Base-by-base conservation (phyloP, 768 basidiomycete genomes). In the Jaapia argillacea region DNA sequence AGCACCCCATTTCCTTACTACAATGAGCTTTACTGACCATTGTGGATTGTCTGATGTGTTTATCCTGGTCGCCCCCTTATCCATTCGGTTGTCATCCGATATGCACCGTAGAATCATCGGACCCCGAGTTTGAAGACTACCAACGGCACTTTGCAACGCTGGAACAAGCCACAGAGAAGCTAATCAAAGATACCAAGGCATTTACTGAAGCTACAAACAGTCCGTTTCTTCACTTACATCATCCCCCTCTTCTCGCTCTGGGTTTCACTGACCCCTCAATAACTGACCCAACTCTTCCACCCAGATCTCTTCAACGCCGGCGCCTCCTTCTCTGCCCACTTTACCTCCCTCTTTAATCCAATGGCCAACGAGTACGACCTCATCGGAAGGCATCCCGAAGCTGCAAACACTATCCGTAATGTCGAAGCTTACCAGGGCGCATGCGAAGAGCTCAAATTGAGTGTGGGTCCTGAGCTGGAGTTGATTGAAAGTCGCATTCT, bases 61-160 rank as follows among this genome's bases (percentile, higher is more conserved):
- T n/a, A n/a, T n/a, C n/a, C n/a, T 35, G 24, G 22, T 43, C 44
- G 25, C 23, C 20, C 31, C 31, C 46, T 42, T 43, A 24, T 41
- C 41, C 44, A 41, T 24, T 27, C 41, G 37, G 24, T 26, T 45
- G 24, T 45, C 35, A 36, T 21, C n/a, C n/a, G 28, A 23, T 33
- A 14, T 24, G n/a, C 38, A 18, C 1, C 36, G 20, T 53, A 79
- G 89, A 84, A 63, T 89, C 89, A 4, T 69, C 61, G 53, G 92
- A 93, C 67, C 76, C 85, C 16, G 90, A 93, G 58, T 94, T 91
- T 63, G 88, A 94, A 52, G 89, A 92, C 47, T 85, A 80, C 52
- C 73, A 80, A 49, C 74, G 81, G 36, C 78, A 87, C 58, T 94
- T 96, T 60, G 61, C 72, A 7, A 56, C 72, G 3, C 68, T 97